Evolutionary conservation across 345 rosid species (phyloP), one percentile per base, ranked within the genome.

Genomic region (Nasturtium officinale): DNA sequence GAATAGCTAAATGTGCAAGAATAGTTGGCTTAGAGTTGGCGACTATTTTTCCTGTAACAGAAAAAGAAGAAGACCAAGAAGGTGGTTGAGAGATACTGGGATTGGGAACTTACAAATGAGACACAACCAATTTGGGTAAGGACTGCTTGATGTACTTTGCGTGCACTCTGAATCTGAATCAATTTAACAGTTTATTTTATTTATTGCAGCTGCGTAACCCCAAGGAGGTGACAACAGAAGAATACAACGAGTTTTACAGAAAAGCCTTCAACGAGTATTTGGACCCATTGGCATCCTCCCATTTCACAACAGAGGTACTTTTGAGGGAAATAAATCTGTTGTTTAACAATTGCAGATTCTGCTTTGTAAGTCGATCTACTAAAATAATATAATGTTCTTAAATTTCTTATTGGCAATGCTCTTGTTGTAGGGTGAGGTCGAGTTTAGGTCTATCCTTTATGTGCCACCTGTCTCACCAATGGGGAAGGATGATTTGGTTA

Each of bases 261-360:
- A 88, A 86, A 43, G 87, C 99, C 37, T 91, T 95, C 60, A 90
- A 86, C 56, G 99, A 95, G 74, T 95, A 91, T 79, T 73, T 90
- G 82, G 99, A 95, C 74, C 99, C 98, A 20, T 79, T 88, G 67
- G 97, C 97, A 42, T 95, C 97, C 18, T 91, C 99, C 30, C 97
- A 95, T 77, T 95, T 95, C 79, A 95, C 96, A 7, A 95, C 99
- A 43, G 97, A 95, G 99, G 99, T 91, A 84, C 33, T 48, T 51
- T 15, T 10, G 9, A 33, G 33, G 51, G 70, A 54, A 61, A 23
- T 30, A 9, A 9, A 61, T 32, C 23, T 29, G 13, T 52, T 30
- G 30, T 75, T 10, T 3, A 15, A 58, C 7, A 38, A 26, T 29
- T 28, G 20, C 57, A 54, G 50, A 30, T 28, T 21, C n/a, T 54